Base-by-base conservation (phyloP, 169 alveolate genomes). In the Plasmodium inui region DNA sequence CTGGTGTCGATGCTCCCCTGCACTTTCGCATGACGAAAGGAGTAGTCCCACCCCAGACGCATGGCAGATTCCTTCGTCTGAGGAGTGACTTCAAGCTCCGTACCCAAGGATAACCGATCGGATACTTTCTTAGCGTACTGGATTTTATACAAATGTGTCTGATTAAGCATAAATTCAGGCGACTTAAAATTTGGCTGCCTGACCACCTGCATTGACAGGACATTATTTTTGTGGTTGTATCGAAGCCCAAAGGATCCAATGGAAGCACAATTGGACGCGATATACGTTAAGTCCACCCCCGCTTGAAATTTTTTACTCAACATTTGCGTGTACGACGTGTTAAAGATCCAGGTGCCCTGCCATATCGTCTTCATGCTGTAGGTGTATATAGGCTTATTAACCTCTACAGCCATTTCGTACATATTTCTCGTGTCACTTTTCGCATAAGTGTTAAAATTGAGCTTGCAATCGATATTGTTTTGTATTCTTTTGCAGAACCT, bases 11-110 rank as follows among this genome's bases (percentile, higher is more conserved):
- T 92, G 82, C 94, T 71, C 10, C 99, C 99, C 96, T 98, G 99
- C 26, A 98, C 98, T 28, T 98, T 96, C 7, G 99, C 99, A 90
- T 98, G 98, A 72, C 98, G 93, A 94, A 98, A 98, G 39, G 97
- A 82, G 94, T 98, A 98, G 81, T 98, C 99, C 98, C 98, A 98
- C 2, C 98, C 99, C 95, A 96, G 94, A 44, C 92, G 78, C 88
- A 94, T 79, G 5, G 98, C 98, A 0, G 98, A 97, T 73, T 96
- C 97, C 82, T 89, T 84, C 28, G 97, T 91, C 55, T 95, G 92
- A 28, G 97, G 98, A 30, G 98, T 91, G 22, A 93, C 78, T 92
- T 98, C 99, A 73, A 96, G 93, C 81, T 98, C 99, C n/a, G 98
- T 96, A 22, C 97, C 99, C 83, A 98, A 90, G 6, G 99, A 96